Evolutionary conservation across 352 stramenopile genomes (phyloP).

Genomic region (Phytophthora quininea): DNA sequence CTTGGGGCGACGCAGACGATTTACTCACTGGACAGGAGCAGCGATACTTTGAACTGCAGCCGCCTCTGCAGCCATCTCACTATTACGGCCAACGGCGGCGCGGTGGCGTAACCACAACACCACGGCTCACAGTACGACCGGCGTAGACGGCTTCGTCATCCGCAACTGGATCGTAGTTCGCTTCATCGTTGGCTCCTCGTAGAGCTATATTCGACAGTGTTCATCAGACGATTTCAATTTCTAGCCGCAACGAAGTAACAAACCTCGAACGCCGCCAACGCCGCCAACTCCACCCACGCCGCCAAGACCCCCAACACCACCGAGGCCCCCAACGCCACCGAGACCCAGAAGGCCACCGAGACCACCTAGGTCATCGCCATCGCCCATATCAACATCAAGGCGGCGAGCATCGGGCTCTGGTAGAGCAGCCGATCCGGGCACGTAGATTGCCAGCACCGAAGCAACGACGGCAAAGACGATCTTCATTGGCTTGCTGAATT

Average conservation of each 20-base stretch:
- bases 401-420: no score
- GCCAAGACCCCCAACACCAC: constrained; percentile 5
- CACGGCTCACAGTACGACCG: constrained; percentile 23
- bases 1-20: no score
- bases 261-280: neutral
- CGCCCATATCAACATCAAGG: neutral
- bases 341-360: constrained; percentile 4
- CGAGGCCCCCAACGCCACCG: constrained; percentile 19
- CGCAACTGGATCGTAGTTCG: neutral
- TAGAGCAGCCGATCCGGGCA: no score
- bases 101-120: constrained; percentile 28
- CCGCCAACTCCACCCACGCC: constrained; percentile 12
- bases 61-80: neutral
- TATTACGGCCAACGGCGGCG: constrained; percentile 27
- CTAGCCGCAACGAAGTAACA: neutral
- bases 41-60: no score
- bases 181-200: constrained; percentile 8
- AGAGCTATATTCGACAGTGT: constrained; percentile 14
- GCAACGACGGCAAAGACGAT: no score
- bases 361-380: neutral
- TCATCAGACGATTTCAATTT: neutral
- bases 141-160: constrained; percentile 30
- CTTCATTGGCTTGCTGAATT: no score
- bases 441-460: no score
- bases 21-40: neutral